Evolutionary conservation across 1,284 basidiomycete species (phyloP).

Genomic region (Microbotryum saponariae): DNA sequence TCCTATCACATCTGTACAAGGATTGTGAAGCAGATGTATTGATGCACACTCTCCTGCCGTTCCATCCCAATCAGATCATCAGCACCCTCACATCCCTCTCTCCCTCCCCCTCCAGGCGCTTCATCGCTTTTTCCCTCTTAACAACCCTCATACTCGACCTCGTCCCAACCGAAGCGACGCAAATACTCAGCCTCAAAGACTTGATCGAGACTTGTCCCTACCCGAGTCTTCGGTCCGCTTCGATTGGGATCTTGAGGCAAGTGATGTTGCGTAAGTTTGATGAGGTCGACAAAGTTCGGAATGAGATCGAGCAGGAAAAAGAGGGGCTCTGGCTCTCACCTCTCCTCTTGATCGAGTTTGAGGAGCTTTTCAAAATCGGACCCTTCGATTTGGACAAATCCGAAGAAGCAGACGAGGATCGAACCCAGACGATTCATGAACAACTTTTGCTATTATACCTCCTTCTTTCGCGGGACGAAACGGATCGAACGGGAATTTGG

Average conservation of each 20-base stretch:
- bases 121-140: conserved; percentile 21
- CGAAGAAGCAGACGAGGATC: background rate
- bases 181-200: conserved; percentile 5
- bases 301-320: background rate
- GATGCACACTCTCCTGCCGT: fast-evolving
- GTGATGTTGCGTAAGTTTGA: background rate
- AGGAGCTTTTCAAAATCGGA: background rate
- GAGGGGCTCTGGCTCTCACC: background rate
- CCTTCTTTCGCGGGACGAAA: conserved; percentile 3
- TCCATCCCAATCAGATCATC: conserved; percentile 5
- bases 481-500: too few species aligned
- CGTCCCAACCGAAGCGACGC: conserved; percentile 4
- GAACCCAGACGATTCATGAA: conserved; percentile 1
- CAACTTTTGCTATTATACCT: conserved; percentile 10
- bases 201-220: conserved; percentile 12
- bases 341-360: conserved; percentile 4
- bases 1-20: background rate
- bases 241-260: conserved; percentile 13
- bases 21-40: background rate
- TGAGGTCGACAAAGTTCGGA: background rate
- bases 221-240: background rate
- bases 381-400: background rate
- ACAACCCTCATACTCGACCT: background rate
- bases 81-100: conserved; percentile 12
- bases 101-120: conserved; percentile 2